phyloP scores from a whole-genome alignment of 108 stramenopile species.

The Bacterosira constricta region DNA sequence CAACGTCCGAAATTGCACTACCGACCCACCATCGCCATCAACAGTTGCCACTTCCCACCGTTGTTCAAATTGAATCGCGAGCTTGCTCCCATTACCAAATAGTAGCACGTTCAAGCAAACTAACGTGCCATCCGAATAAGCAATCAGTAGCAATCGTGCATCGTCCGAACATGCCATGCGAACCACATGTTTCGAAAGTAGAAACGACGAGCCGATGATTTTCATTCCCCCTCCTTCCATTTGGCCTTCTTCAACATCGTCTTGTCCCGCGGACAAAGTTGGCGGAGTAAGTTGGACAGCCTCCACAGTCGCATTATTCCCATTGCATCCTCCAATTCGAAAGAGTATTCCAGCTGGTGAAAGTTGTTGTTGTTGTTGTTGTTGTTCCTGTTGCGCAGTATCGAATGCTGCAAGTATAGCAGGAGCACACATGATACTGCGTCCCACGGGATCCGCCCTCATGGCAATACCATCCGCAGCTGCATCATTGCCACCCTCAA shows the following conservation, averaged over 20 bases:
- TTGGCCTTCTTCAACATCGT: neutral
- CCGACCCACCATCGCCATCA: constrained; percentile 6
- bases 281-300: constrained; percentile 10
- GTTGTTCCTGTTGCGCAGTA: neutral
- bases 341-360: neutral
- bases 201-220: neutral
- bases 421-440: constrained; percentile 1
- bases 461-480: neutral
- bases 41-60: constrained; percentile 43
- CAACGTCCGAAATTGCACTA: constrained; percentile 34
- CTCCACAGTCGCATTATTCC: constrained; percentile 9
- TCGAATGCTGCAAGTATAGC: neutral
- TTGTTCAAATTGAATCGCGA: constrained; percentile 11
- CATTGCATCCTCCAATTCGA: neutral
- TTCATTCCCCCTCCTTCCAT: constrained; percentile 15
- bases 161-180: constrained; percentile 41
- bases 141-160: constrained; percentile 31
- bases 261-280: neutral
- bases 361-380: no score
- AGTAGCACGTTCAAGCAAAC: constrained; percentile 55
- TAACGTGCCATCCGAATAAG: constrained; percentile 56
- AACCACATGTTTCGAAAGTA: neutral
- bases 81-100: constrained; percentile 1
- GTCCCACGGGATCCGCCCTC: constrained; percentile 6
- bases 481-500: neutral